Evolutionary conservation across 2,329 filamentous ascomycete genomes (phyloP), one percentile per base, ranked within the genome.

Genomic region (Macroventuria anomochaeta): DNA sequence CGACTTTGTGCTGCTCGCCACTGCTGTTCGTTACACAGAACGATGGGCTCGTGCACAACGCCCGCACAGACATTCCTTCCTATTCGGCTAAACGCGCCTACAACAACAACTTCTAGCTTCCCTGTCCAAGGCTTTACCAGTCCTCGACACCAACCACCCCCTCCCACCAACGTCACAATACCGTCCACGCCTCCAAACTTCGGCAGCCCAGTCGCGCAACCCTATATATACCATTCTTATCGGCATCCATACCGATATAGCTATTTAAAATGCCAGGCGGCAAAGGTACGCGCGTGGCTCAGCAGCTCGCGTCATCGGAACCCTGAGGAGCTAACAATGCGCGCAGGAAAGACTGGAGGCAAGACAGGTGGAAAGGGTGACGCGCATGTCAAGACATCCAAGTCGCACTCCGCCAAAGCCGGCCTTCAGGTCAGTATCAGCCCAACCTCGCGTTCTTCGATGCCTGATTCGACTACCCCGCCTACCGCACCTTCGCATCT

Each of bases 361-460:
- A 96, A 96, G 87, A 93, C 89, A 53, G 90, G 90, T 69, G 90
- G 90, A 68, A 95, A 95, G 83, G 85, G 85, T 63, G 85, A 83
- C 70, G 84, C 83, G 49, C 80, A 87, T 75, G 90, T 90, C 81
- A 96, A 96, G 83, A 88, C 90, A 74, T 90, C 96, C 81, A 96
- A 95, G 81, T 88, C 85, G 69, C 93, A 96, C 83, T 96, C 92
- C 70, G 91, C 91, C 73, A 93, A 95, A 78, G 93, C 93, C 76
- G 93, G 93, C 75, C 85, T 97, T 67, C 93, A 97, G 89, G 93
- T 97, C 83, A 84, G 90, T 80, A 71, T 50, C 42, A 57, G 48
- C 59, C 61, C 53, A 37, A 54, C 34, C 57, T 41, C 44, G 41
- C 56, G 58, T 60, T 62, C 49, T 61, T 55, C 51, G 29, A 18